Conservation (phyloP, 495 filamentous ascomycete genomes). For the Oidiodendron maius region DNA sequence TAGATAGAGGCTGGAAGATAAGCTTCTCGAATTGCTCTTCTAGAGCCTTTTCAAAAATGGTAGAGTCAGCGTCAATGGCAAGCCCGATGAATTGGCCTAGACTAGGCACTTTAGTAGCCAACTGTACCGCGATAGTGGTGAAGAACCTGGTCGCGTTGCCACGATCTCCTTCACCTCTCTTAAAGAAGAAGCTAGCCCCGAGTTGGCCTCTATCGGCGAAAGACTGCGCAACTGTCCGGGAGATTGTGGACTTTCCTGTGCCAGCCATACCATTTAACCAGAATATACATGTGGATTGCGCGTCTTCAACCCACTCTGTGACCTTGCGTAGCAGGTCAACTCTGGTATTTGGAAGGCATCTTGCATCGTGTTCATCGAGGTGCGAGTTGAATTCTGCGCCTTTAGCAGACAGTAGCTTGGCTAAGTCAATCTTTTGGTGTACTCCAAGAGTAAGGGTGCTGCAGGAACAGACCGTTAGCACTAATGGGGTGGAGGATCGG, state of each 20-base stretch:
- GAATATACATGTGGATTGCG: constrained; percentile 25
- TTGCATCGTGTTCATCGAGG: constrained; percentile 21
- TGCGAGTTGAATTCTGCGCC: constrained; percentile 19
- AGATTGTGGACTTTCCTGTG: constrained; percentile 41
- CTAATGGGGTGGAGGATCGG: not conserved
- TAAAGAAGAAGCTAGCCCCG: constrained; percentile 48
- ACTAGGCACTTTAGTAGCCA: constrained; percentile 25
- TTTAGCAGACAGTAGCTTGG: constrained; percentile 3
- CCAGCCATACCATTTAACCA: constrained; percentile 41
- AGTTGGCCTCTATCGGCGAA: constrained; percentile 20
- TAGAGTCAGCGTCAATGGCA: constrained; percentile 32
- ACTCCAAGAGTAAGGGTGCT: constrained; percentile 1
- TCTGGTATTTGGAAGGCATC: constrained; percentile 26
- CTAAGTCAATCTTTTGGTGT: constrained; percentile 9
- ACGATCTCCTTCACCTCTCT: constrained; percentile 38
- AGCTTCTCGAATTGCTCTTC: constrained; percentile 44
- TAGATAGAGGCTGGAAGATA: constrained; percentile 33
- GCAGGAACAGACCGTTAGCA: constrained; percentile 1
- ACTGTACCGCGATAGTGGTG: constrained; percentile 37
- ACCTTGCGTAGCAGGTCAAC: constrained; percentile 23
- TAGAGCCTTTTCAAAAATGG: constrained; percentile 31
- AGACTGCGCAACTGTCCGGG: constrained; percentile 31
- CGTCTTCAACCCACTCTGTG: constrained; percentile 11
- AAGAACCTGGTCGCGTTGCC: constrained; percentile 35
- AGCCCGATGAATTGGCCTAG: constrained; percentile 27